A percentile compares a stretch with the other conserved stretches of the same genome.
Evolutionary conservation across 2,329 filamentous ascomycete genomes (phyloP).

Genomic region (Nemania sp.): DNA sequence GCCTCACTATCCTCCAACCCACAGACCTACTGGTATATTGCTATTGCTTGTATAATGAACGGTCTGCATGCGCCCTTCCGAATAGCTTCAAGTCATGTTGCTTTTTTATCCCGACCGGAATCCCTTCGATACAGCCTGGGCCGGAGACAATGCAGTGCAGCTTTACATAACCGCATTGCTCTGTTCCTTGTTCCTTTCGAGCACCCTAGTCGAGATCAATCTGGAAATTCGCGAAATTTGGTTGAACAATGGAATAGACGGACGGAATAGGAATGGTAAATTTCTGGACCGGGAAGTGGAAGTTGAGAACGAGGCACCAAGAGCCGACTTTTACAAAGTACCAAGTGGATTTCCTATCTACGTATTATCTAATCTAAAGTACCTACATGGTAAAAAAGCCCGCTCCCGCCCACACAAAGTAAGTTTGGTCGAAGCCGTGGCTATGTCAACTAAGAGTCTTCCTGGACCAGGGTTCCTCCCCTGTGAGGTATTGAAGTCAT

Average conservation of each 20-base stretch:
- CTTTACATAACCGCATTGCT: neutral
- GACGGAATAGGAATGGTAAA: no score
- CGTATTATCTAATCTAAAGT: no score
- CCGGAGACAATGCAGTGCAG: neutral
- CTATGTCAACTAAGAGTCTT: constrained; percentile 9
- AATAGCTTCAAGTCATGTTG: constrained; percentile 1
- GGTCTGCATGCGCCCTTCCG: constrained; percentile 4
- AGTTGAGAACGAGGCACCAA: no score
- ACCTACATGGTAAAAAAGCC: no score
- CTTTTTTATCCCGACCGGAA: neutral
- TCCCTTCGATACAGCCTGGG: neutral
- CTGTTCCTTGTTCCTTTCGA: neutral
- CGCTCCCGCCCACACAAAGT: neutral
- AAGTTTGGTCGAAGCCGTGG: neutral
- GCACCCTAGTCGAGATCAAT: neutral
- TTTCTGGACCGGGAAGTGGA: no score
- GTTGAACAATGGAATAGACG: no score
- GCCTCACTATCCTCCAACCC: no score
- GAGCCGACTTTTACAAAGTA: no score
- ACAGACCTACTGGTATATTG: no score
- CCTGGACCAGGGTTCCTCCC: neutral
- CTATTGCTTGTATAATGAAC: neutral
- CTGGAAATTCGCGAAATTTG: neutral
- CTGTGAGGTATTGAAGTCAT: neutral
- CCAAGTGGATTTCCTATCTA: no score